These are phyloP conservation scores for Carex scoparia DNA, from an alignment of 176 grass and related monocot genomes.

Conservation along the genomic window DNA sequence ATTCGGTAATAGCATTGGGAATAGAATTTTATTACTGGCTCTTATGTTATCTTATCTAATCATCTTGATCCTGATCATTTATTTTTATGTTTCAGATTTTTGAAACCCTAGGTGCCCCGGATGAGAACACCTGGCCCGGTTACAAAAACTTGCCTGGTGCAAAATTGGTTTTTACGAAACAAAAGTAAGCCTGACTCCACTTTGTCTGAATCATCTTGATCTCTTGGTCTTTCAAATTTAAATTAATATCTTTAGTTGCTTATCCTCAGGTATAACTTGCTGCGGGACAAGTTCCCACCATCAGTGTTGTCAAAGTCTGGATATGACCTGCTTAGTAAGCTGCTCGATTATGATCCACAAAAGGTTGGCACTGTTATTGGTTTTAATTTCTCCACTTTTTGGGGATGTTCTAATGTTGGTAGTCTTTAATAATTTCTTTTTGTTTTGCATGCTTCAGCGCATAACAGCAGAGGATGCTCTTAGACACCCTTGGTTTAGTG, in stretches of 20 bases:
- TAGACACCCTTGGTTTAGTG: constrained; percentile 73
- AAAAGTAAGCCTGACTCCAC: constrained; percentile 36
- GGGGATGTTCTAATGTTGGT: background rate
- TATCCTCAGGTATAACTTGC: constrained; percentile 33
- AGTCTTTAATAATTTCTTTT: background rate
- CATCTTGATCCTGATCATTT: constrained; percentile 17
- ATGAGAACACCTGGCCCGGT: constrained; percentile 61
- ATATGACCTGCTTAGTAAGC: constrained; percentile 68
- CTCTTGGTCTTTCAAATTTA: background rate
- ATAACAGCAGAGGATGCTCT: constrained; percentile 77
- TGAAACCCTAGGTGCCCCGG: constrained; percentile 46
- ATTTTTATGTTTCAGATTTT: constrained; percentile 57
- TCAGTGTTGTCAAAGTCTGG: constrained; percentile 54
- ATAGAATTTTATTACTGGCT: background rate
- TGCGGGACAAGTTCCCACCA: constrained; percentile 58
- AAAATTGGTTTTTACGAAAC: constrained; percentile 42
- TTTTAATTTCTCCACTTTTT: background rate
- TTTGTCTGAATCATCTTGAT: background rate
- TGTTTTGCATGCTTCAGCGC: constrained; percentile 9
- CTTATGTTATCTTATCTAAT: background rate
- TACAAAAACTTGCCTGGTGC: constrained; percentile 56
- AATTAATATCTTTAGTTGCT: background rate
- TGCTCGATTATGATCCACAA: constrained; percentile 58
- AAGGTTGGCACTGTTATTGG: constrained; percentile 38
- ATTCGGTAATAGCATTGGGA: constrained; percentile 41